Evolutionary conservation across 768 basidiomycete genomes (phyloP).

Genomic region (Tylopilus vinaceipallidus): DNA sequence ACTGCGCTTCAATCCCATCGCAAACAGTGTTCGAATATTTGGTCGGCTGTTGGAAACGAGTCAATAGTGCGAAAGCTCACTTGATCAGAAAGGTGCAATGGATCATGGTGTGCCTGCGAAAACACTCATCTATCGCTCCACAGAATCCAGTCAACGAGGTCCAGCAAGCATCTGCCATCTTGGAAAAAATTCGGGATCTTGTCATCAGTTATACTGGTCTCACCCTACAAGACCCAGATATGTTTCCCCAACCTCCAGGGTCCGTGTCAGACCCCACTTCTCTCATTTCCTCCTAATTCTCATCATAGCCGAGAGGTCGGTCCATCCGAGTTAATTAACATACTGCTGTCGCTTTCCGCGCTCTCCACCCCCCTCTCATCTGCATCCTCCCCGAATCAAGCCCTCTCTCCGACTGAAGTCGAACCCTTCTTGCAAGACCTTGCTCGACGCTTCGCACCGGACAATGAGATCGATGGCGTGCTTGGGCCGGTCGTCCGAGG

Average conservation of each 20-base stretch:
- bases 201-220: conserved; percentile 88
- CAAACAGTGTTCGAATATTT: conserved; percentile 86
- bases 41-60: conserved; percentile 88
- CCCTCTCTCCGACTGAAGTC: conserved; percentile 66
- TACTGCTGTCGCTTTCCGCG: conserved; percentile 74
- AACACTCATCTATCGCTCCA: conserved; percentile 35
- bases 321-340: conserved; percentile 73
- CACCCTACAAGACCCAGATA: conserved; percentile 85
- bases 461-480: conserved; percentile 73
- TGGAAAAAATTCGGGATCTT: conserved; percentile 79
- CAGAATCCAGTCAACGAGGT: conserved; percentile 58
- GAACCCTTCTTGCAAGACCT: conserved; percentile 84
- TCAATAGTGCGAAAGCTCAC: conserved; percentile 52
- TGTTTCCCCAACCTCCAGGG: conserved; percentile 90
- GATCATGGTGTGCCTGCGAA: not conserved
- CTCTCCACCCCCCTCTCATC: conserved; percentile 64
- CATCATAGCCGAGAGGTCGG: conserved; percentile 63
- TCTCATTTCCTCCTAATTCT: conserved; percentile 2
- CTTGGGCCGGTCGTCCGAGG: conserved; percentile 70
- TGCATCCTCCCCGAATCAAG: conserved; percentile 42
- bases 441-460: conserved; percentile 73
- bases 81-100: conserved; percentile 57
- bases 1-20: conserved; percentile 73
- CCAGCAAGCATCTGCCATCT: conserved; percentile 54
- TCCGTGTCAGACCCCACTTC: conserved; percentile 33